phyloP scores from a whole-genome alignment of 257 asterid genomes.

The Apocynum venetum region DNA sequence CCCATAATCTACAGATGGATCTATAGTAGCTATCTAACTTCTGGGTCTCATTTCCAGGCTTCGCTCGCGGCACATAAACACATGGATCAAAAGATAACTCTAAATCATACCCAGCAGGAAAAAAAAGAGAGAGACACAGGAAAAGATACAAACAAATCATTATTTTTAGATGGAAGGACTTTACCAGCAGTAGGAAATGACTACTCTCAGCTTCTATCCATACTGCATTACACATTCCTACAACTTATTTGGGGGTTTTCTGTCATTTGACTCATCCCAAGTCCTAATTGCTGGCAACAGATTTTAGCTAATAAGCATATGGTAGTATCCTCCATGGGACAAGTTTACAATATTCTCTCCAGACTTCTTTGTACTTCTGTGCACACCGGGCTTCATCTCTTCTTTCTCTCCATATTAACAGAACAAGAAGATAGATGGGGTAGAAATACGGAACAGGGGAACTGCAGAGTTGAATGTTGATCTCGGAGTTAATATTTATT shows the following conservation, averaged over 20 bases:
- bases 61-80: too few species aligned
- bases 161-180: neutral
- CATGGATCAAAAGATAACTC: too few species aligned
- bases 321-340: slow-evolving; percentile 97
- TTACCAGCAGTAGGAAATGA: neutral
- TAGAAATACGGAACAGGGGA: slow-evolving; percentile 87
- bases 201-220: neutral
- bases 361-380: slow-evolving; percentile 79
- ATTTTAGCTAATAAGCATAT: slow-evolving; percentile 45
- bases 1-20: neutral
- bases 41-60: too few species aligned
- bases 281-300: neutral
- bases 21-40: too few species aligned
- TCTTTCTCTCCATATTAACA: slow-evolving; percentile 95
- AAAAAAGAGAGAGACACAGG: too few species aligned
- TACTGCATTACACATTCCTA: too few species aligned
- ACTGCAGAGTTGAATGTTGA: slow-evolving; percentile 37
- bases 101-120: too few species aligned
- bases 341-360: slow-evolving; percentile 73
- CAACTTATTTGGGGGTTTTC: neutral
- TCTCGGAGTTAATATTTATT: neutral
- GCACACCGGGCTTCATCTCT: slow-evolving; percentile 97
- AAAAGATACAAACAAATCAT: neutral
- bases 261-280: neutral
- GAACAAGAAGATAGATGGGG: slow-evolving; percentile 81